Base-by-base conservation (phyloP, 2,329 filamentous ascomycete species). In the Botrytis paeoniae region DNA sequence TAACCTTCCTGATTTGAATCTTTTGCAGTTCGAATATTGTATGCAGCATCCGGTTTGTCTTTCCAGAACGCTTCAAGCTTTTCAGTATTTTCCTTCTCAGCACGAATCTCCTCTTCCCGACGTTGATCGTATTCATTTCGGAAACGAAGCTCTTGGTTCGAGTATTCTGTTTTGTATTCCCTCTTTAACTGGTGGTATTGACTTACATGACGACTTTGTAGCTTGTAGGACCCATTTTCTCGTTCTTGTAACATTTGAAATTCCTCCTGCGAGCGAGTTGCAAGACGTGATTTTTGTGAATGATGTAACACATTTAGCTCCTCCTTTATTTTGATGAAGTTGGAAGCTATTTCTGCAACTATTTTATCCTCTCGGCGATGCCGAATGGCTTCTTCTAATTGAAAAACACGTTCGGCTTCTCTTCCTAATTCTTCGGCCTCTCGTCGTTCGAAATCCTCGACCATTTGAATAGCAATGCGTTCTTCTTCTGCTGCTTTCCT, bases 361-460 rank as follows among this genome's bases (percentile, higher is more conserved):
- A 86, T 81, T 22, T 81, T 78, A 32, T 80, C 82, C 77, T 87
- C 86, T 20, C 80, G 78, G 14, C 80, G 79, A 4, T 81, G 80
- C 16, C 83, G 80, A 75, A 84, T 82, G 63, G 83, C 74, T 70
- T 76, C 77, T 1, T 83, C 82, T 18, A 82, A 81, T 12, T 82
- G 81, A 12, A 80, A 62, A 14, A 80, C 80, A 61, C 81, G 81
- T 73, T 82, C 82, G 70, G 83, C 60, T 29, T 75, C 76, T 43
- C 43, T 45, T 82, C 78, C 57, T 82, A 77, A 75, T 84, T 84
- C 7, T 81, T 82, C 74, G 0, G 82, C 83, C 77, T 86, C 84
- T 71, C 84, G 82, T 29, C 82, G 82, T 80, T 87, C 84, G 72
- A 85, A 84, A 66, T 85, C 85, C 62, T 83, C 86, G 6, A 89